A percentile compares a stretch with the other conserved stretches of the same genome.
phyloP scores from a whole-genome alignment of 306 rosid genomes.

The Crotalaria pallida region DNA sequence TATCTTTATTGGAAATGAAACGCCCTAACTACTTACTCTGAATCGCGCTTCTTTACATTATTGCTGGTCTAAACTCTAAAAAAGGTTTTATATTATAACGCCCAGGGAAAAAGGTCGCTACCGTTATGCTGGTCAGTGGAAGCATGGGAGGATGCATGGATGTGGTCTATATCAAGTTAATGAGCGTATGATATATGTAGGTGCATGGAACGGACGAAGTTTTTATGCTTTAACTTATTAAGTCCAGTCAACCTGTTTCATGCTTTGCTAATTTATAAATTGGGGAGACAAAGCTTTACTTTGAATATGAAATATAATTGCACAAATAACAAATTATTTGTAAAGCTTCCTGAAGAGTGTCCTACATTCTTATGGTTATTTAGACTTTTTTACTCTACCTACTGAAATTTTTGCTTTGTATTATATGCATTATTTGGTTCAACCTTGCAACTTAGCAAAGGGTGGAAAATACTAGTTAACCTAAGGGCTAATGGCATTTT shows the following conservation, averaged over 20 bases:
- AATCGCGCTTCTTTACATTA: background rate
- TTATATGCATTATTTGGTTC: background rate
- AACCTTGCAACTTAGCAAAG: background rate
- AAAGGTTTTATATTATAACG: constrained; percentile 18
- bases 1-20: background rate
- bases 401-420: background rate
- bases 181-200: constrained; percentile 63
- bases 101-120: constrained; percentile 93
- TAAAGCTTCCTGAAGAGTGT: constrained; percentile 1
- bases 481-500: background rate
- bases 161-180: constrained; percentile 85
- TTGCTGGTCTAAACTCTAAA: constrained; percentile 18
- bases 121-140: constrained; percentile 96
- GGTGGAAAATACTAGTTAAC: constrained; percentile 12
- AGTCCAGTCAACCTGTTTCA: constrained; percentile 8
- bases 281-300: constrained; percentile 9
- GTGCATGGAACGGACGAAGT: constrained; percentile 29
- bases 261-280: background rate
- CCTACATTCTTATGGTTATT: background rate
- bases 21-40: background rate
- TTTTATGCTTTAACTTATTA: constrained; percentile 19
- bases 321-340: background rate
- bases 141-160: constrained; percentile 96
- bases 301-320: constrained; percentile 6
- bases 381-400: background rate